phyloP scores from a whole-genome alignment of 1,284 basidiomycete genomes.

The Exsudoporus floridanus region DNA sequence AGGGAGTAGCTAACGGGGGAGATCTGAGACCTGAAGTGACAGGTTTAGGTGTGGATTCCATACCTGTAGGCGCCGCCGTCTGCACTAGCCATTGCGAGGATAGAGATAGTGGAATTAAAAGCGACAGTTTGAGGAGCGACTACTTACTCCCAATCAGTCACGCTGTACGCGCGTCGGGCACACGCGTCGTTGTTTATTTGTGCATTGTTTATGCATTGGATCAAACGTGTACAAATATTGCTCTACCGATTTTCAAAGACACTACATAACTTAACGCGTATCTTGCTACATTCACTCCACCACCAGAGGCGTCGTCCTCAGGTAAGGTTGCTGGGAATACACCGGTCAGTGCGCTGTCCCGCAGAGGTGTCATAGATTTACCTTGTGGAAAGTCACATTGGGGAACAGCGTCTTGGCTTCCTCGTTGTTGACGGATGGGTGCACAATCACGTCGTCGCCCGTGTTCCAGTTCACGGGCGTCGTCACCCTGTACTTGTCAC shows the following conservation, averaged over 20 bases:
- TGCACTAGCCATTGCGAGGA: slow-evolving; percentile 57
- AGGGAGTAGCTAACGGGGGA: slow-evolving; percentile 81
- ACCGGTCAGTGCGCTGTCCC: slow-evolving; percentile 8
- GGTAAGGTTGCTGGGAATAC: slow-evolving; percentile 54
- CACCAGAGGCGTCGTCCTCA: slow-evolving; percentile 72
- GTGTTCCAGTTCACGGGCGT: slow-evolving; percentile 95
- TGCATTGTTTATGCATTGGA: slow-evolving; percentile 17
- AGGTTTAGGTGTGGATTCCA: slow-evolving; percentile 17
- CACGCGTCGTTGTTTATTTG: slow-evolving; percentile 35
- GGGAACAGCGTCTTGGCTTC: slow-evolving; percentile 91
- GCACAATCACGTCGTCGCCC: slow-evolving; percentile 93
- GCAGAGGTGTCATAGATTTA: slow-evolving; percentile 30
- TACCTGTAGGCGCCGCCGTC: slow-evolving; percentile 85
- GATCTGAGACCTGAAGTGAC: slow-evolving; percentile 20
- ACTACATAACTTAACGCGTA: background rate
- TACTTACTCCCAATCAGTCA: slow-evolving; percentile 5
- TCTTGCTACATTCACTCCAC: slow-evolving; percentile 34
- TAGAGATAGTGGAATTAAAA: slow-evolving; percentile 19
- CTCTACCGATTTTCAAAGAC: background rate
- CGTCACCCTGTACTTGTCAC: slow-evolving; percentile 85
- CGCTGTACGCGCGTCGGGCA: slow-evolving; percentile 28
- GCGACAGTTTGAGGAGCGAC: slow-evolving; percentile 23
- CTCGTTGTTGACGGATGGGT: slow-evolving; percentile 83
- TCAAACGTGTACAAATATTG: slow-evolving; percentile 19
- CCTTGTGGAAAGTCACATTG: slow-evolving; percentile 66